Conservation (phyloP, 2,329 filamentous ascomycete genomes). For the Apiospora saccharicola region DNA sequence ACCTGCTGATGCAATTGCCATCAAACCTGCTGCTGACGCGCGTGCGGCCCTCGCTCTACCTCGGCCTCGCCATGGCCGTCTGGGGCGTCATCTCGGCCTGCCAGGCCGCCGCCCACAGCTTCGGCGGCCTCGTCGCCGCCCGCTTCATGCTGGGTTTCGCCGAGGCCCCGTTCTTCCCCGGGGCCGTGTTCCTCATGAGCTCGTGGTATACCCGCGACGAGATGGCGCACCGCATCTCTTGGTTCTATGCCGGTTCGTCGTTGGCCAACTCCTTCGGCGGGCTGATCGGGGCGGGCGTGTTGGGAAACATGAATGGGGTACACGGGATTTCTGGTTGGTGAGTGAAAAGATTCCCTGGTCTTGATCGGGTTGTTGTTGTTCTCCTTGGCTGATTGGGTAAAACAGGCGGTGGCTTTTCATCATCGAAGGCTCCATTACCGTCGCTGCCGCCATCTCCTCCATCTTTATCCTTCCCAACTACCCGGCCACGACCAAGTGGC, state of each 20-base stretch:
- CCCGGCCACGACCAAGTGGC: slow-evolving; percentile 60
- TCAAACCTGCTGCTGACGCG: slow-evolving; percentile 54
- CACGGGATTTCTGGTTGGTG: slow-evolving; percentile 49
- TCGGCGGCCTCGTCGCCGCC: slow-evolving; percentile 48
- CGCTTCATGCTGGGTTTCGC: slow-evolving; percentile 54
- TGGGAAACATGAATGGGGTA: slow-evolving; percentile 49
- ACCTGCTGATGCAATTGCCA: slow-evolving; percentile 53
- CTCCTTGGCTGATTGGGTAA: slow-evolving; percentile 33
- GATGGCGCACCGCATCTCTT: slow-evolving; percentile 53
- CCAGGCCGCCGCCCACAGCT: slow-evolving; percentile 53
- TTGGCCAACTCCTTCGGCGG: slow-evolving; percentile 53
- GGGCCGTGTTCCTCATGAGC: slow-evolving; percentile 54
- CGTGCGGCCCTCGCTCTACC: slow-evolving; percentile 49
- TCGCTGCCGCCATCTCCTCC: slow-evolving; percentile 45
- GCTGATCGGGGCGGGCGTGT: slow-evolving; percentile 55
- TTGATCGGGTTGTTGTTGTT: neutral
- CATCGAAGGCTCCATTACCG: slow-evolving; percentile 50
- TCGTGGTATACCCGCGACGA: slow-evolving; percentile 59
- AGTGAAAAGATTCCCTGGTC: slow-evolving; percentile 15
- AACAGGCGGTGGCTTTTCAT: slow-evolving; percentile 41
- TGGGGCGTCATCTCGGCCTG: slow-evolving; percentile 57
- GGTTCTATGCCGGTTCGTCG: slow-evolving; percentile 51
- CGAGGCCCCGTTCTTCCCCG: slow-evolving; percentile 57
- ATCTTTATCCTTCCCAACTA: slow-evolving; percentile 58
- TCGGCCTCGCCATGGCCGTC: slow-evolving; percentile 48